phyloP scores from a whole-genome alignment of 495 filamentous ascomycete species.

The Rusavskia elegans region DNA sequence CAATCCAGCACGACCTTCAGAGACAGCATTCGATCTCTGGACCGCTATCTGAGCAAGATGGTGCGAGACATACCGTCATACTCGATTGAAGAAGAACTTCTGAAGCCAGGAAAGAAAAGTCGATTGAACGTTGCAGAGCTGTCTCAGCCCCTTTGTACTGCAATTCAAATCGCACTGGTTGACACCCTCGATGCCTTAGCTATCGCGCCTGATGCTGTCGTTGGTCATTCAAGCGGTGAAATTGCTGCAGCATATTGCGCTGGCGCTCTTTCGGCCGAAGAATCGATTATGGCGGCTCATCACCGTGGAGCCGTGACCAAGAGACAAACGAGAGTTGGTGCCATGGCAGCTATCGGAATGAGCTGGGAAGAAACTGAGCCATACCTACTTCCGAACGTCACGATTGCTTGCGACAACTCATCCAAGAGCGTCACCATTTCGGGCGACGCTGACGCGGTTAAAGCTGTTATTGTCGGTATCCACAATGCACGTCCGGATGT shows the following conservation, averaged over 20 bases:
- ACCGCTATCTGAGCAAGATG: too few species aligned
- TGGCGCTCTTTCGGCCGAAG: slow-evolving; percentile 2
- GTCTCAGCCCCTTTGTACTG: slow-evolving; percentile 16
- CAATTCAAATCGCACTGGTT: slow-evolving; percentile 17
- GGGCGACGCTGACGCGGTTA: slow-evolving; percentile 15
- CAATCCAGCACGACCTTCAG: neutral
- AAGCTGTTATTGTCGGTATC: slow-evolving; percentile 2
- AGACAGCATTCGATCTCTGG: neutral
- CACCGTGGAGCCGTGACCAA: slow-evolving; percentile 9
- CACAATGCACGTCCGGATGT: slow-evolving; percentile 11
- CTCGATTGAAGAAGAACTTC: slow-evolving; percentile 2
- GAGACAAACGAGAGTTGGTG: slow-evolving; percentile 7
- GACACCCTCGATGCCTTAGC: slow-evolving; percentile 9
- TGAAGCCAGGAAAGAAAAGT: slow-evolving; percentile 1
- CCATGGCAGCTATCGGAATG: slow-evolving; percentile 28
- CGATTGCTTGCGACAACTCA: slow-evolving; percentile 35
- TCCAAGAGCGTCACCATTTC: slow-evolving; percentile 32
- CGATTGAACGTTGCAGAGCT: slow-evolving; percentile 9
- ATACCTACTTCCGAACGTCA: slow-evolving; percentile 9
- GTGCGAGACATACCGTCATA: neutral
- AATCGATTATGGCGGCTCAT: slow-evolving; percentile 10
- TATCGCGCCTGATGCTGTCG: slow-evolving; percentile 9
- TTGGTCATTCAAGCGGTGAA: slow-evolving; percentile 15
- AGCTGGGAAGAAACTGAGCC: slow-evolving; percentile 11
- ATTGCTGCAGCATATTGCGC: slow-evolving; percentile 13